Evolutionary conservation across 208 protist genomes (phyloP).

Genomic region (Wallacemonas collosoma): DNA sequence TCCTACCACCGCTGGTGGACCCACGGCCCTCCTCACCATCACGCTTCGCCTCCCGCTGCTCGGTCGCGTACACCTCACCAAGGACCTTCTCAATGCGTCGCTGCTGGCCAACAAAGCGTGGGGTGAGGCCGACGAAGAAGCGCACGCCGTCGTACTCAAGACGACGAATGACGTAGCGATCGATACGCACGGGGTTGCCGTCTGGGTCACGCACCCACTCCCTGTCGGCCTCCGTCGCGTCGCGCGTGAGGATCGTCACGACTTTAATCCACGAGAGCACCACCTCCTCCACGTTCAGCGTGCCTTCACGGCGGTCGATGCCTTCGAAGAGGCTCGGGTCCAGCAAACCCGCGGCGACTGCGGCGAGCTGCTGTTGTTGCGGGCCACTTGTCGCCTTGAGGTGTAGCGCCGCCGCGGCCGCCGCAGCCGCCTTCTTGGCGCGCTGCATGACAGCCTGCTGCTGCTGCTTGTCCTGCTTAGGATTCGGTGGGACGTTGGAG

Average conservation of each 20-base stretch:
- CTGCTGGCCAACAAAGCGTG: slow-evolving; percentile 65
- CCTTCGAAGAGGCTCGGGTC: slow-evolving; percentile 25
- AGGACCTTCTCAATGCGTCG: slow-evolving; percentile 47
- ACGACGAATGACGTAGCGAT: slow-evolving; percentile 76
- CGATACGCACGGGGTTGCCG: slow-evolving; percentile 41
- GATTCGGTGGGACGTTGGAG: slow-evolving; percentile 28
- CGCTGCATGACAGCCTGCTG: slow-evolving; percentile 40
- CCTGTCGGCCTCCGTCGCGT: slow-evolving; percentile 45
- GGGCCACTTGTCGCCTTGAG: not conserved
- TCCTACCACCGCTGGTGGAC: no score
- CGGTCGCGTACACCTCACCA: slow-evolving; percentile 25
- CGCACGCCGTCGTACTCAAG: slow-evolving; percentile 71
- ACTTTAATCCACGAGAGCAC: slow-evolving; percentile 73
- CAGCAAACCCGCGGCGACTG: slow-evolving; percentile 3
- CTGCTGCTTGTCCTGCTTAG: slow-evolving; percentile 50
- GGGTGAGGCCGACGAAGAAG: slow-evolving; percentile 76
- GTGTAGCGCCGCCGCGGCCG: slow-evolving; percentile 16
- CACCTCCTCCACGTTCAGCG: slow-evolving; percentile 73
- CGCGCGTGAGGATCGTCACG: slow-evolving; percentile 47
- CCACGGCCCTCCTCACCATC: not conserved
- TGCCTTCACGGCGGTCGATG: slow-evolving; percentile 49
- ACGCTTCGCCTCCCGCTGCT: slow-evolving; percentile 24
- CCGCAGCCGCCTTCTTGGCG: slow-evolving; percentile 29
- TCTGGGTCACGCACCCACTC: slow-evolving; percentile 65
- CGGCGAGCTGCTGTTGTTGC: slow-evolving; percentile 21